Percentiles rank a stretch among this genome's conserved stretches.
phyloP scores from a whole-genome alignment of 2,329 filamentous ascomycete genomes.

The Exophiala spinifera region DNA sequence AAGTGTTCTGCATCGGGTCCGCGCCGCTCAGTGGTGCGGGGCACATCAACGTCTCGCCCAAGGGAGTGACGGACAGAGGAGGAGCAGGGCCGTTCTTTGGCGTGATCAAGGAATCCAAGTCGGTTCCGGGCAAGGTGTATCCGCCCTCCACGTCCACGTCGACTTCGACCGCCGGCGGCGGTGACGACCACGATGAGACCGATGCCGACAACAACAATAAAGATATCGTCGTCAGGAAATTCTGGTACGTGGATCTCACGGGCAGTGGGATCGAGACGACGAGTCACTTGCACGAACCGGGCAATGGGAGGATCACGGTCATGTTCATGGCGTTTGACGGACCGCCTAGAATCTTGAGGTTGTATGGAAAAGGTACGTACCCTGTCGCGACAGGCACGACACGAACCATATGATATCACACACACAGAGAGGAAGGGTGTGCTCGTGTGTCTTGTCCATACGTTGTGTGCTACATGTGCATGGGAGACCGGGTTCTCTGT shows the following conservation, averaged over 20 bases:
- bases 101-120: slow-evolving; percentile 18
- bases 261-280: slow-evolving; percentile 76
- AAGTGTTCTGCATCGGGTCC: slow-evolving; percentile 72
- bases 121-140: no score
- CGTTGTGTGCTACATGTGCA: no score
- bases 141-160: no score
- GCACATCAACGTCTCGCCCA: slow-evolving; percentile 75
- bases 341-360: slow-evolving; percentile 59
- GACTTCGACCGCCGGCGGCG: neutral
- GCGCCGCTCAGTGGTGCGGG: slow-evolving; percentile 60
- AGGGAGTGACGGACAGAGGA: slow-evolving; percentile 70
- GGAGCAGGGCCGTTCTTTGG: slow-evolving; percentile 54
- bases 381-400: no score
- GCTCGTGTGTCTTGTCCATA: neutral
- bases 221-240: slow-evolving; percentile 20
- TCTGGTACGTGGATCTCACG: slow-evolving; percentile 42
- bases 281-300: slow-evolving; percentile 64
- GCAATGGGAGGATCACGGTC: slow-evolving; percentile 68
- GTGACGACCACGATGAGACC: neutral
- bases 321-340: slow-evolving; percentile 68
- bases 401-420: neutral
- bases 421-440: neutral
- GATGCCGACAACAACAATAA: slow-evolving; percentile 1
- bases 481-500: no score
- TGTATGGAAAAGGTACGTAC: slow-evolving; percentile 28